Percentiles rank a stretch among this genome's conserved stretches.
phyloP scores from a whole-genome alignment of 1,139 yeast species.

The Geotrichum candidum region DNA sequence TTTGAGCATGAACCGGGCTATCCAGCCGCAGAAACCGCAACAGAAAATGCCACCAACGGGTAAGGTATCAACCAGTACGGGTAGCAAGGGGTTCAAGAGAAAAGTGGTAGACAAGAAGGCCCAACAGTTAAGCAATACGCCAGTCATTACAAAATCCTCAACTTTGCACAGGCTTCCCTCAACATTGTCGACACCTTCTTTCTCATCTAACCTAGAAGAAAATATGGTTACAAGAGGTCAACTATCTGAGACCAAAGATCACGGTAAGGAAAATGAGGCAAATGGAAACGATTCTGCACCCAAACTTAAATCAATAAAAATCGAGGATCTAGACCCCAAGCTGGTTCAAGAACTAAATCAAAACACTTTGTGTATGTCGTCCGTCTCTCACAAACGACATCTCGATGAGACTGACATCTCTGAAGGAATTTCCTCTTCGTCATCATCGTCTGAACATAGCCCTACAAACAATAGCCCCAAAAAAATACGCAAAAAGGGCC shows the following conservation, averaged over 20 bases:
- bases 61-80: background rate
- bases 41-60: background rate
- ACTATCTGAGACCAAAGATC: background rate
- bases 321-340: background rate
- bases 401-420: conserved; percentile 6
- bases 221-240: background rate
- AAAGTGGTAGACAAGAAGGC: background rate
- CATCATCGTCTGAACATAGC: background rate
- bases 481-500: background rate
- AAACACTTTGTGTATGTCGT: background rate
- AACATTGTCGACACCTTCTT: background rate
- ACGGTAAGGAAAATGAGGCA: background rate
- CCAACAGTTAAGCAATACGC: background rate
- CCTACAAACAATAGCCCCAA: background rate
- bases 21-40: background rate
- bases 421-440: background rate
- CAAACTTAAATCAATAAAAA: background rate
- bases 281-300: background rate
- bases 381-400: conserved; percentile 13
- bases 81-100: background rate
- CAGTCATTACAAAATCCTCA: background rate
- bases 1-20: background rate
- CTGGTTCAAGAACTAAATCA: background rate
- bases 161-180: background rate
- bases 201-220: background rate